Evolutionary conservation across 192 early-diverging fungal genomes (phyloP).

Genomic region (Backusella sp.): DNA sequence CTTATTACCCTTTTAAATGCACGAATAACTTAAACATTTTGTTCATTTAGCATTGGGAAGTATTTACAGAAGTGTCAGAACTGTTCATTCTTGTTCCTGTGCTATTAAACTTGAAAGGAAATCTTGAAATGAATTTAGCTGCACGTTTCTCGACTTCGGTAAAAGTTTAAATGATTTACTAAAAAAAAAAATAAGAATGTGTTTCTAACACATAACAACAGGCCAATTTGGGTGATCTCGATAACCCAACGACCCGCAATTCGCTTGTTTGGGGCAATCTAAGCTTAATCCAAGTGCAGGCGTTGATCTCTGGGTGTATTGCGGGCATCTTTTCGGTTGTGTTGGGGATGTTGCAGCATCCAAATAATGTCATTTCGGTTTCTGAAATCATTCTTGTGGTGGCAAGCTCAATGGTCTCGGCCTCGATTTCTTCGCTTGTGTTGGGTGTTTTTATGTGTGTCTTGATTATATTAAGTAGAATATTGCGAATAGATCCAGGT

Average conservation of each 20-base stretch:
- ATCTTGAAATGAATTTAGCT: constrained; percentile 89
- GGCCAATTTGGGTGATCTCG: constrained; percentile 71
- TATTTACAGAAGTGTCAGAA: constrained; percentile 67
- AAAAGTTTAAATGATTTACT: constrained; percentile 36
- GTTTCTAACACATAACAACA: constrained; percentile 22
- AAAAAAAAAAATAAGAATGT: neutral
- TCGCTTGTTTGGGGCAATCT: constrained; percentile 71
- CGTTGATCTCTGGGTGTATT: constrained; percentile 63
- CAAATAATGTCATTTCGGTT: constrained; percentile 39
- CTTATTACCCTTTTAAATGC: neutral
- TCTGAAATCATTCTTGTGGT: constrained; percentile 55
- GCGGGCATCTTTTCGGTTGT: constrained; percentile 70
- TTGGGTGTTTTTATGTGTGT: constrained; percentile 72
- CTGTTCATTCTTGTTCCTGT: constrained; percentile 86
- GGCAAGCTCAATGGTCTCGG: constrained; percentile 64
- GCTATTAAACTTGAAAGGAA: constrained; percentile 86
- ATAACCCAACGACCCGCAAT: constrained; percentile 45
- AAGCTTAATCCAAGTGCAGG: constrained; percentile 73
- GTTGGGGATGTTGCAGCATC: constrained; percentile 54
- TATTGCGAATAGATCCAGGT: constrained; percentile 74
- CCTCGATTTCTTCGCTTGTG: constrained; percentile 67
- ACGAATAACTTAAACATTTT: neutral
- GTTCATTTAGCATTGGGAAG: constrained; percentile 54
- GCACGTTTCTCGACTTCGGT: constrained; percentile 81
- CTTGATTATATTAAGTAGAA: constrained; percentile 62